phyloP scores from a whole-genome alignment of 2,329 filamentous ascomycete genomes.

The Ophiostoma perfectum region DNA sequence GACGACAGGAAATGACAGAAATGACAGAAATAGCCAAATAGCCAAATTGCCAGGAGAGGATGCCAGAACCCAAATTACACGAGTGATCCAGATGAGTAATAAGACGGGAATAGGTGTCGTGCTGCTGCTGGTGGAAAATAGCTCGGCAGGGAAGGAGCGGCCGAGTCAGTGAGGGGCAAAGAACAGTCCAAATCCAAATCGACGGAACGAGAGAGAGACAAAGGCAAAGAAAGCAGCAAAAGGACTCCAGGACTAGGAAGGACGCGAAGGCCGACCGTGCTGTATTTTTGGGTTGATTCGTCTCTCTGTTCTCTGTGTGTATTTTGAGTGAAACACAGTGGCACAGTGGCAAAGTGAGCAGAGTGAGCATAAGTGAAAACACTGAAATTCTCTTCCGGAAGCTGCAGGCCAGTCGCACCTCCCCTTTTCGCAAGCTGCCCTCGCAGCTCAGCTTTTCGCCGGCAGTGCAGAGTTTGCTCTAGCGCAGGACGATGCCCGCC shows the following conservation, averaged over 20 bases:
- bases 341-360: neutral
- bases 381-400: neutral
- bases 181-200: slow-evolving; percentile 21
- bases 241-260: neutral
- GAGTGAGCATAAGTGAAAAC: slow-evolving; percentile 13
- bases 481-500: neutral
- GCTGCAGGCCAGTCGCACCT: slow-evolving; percentile 9
- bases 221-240: neutral
- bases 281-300: neutral
- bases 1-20: too few species aligned
- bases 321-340: neutral
- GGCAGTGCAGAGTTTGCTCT: slow-evolving; percentile 14
- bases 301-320: neutral
- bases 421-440: neutral
- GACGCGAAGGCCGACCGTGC: neutral
- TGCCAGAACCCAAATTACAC: neutral
- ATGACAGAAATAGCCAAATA: too few species aligned
- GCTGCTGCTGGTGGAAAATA: neutral
- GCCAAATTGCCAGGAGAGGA: neutral
- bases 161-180: slow-evolving; percentile 26
- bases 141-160: slow-evolving; percentile 24
- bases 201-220: slow-evolving; percentile 6
- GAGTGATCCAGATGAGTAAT: slow-evolving; percentile 5
- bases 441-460: neutral
- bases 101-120: neutral